Base-by-base conservation (phyloP, 139 green algal genomes). In the Protoeuglena noctilucae region DNA sequence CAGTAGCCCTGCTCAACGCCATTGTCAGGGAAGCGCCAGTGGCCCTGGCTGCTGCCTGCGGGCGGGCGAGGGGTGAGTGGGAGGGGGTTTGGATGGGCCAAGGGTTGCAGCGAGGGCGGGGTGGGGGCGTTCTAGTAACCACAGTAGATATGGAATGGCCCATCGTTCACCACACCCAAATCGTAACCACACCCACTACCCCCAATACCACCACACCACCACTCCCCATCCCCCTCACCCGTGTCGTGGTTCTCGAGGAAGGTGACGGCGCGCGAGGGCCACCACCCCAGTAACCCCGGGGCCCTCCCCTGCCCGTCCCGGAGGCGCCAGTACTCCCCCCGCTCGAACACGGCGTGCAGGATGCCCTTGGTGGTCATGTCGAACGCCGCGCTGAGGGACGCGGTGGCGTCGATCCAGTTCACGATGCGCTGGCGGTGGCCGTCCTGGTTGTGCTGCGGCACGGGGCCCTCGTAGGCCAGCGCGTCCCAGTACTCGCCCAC, bases 231-330 rank as follows among this genome's bases (percentile, higher is more conserved):
- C 34, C 51, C 68, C 53, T 24, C 28, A 55, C 77, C 79, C 3
- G 80, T 90, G 67, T 88, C 81, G 70, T 97, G 89, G 74, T 97
- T 96, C 59, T 96, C 89, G 47, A 99, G 79, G 71, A 99, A 97
- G 45, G 85, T 94, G 52, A 98, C 76, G 24, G 86, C 85, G 25
- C 87, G 76, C 4, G 72, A 86, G 22, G 89, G 87, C 89, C 84
- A 95, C 66, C 86, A 85, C 52, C 88, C 91, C 41, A 95, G 63
- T 40, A 95, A 66, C 17, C 87, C 85, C 14, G 80, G 64, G 9
- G 84, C 71, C 46, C 76, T 73, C 19, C 77, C 75, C 64, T 87
- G 61, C 17, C 27, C 29, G 75, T 98, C 89, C 23, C 85, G 75
- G 31, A 98, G 75, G 18, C 92, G 80, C 89, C 89, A 98, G 71